Conservation (phyloP, 2,329 filamentous ascomycete genomes). For the Camptophora hylomeconis region DNA sequence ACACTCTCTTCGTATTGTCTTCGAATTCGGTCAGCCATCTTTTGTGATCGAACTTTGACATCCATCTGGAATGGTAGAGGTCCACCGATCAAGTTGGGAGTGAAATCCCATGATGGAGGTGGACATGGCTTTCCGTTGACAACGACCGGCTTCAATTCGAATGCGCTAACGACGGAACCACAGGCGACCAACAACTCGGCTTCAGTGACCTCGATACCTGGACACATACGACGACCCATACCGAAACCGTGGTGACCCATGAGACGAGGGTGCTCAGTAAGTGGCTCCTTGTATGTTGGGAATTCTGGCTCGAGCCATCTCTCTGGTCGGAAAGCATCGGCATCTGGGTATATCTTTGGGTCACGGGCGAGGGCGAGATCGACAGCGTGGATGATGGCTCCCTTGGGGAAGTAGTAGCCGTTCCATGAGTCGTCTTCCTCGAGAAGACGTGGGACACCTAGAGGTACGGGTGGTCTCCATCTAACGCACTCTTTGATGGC, state of each 20-base stretch:
- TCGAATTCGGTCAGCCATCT: conserved; percentile 16
- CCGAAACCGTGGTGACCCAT: conserved; percentile 19
- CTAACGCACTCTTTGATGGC: conserved; percentile 31
- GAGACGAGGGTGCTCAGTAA: conserved; percentile 19
- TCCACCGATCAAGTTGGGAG: conserved; percentile 17
- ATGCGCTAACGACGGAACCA: conserved; percentile 18
- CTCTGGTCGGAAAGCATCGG: conserved; percentile 18
- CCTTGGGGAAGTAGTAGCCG: conserved; percentile 38
- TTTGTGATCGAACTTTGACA: conserved; percentile 14
- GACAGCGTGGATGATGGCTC: conserved; percentile 29
- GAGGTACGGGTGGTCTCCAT: conserved; percentile 36
- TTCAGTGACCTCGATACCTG: conserved; percentile 18
- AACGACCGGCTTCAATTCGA: conserved; percentile 14
- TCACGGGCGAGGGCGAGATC: conserved; percentile 23
- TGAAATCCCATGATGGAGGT: conserved; percentile 15
- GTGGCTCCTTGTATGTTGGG: conserved; percentile 22
- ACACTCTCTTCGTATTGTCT: conserved; percentile 18
- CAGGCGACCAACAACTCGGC: conserved; percentile 18
- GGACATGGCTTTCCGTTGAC: conserved; percentile 15
- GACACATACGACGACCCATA: conserved; percentile 20
- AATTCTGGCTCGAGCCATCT: conserved; percentile 20
- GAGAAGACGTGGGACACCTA: conserved; percentile 38
- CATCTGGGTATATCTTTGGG: conserved; percentile 20
- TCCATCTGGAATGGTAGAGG: conserved; percentile 19
- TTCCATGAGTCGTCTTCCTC: conserved; percentile 38